phyloP scores from a whole-genome alignment of 371 early-diverging fungal genomes.

The Funneliformis caledonium region DNA sequence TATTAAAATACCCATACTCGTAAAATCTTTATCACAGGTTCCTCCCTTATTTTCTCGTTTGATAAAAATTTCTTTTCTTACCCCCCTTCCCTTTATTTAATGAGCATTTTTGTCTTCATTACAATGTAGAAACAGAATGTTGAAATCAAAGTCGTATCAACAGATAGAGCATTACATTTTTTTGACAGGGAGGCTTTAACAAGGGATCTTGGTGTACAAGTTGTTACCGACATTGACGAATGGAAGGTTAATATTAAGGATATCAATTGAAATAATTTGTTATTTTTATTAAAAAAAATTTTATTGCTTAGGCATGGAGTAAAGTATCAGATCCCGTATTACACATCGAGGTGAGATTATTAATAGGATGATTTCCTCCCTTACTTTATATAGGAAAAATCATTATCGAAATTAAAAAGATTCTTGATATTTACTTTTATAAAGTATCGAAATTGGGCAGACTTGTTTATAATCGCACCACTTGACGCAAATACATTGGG shows the following conservation, averaged over 20 bases:
- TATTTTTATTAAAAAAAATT: neutral
- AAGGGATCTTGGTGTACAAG: conserved; percentile 46
- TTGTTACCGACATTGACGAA: conserved; percentile 86
- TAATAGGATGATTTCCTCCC: neutral
- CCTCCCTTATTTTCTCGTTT: neutral
- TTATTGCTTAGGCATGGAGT: conserved; percentile 68
- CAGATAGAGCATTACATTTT: conserved; percentile 81
- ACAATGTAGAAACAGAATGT: conserved; percentile 48
- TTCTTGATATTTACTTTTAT: neutral
- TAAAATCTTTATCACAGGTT: conserved; percentile 56
- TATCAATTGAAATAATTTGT: neutral
- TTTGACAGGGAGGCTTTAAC: conserved; percentile 56
- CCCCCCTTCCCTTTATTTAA: conserved; percentile 30
- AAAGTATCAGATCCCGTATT: conserved; percentile 88
- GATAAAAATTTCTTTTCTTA: no score
- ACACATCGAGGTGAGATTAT: conserved; percentile 80
- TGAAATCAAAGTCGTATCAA: conserved; percentile 75
- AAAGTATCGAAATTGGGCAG: conserved; percentile 95
- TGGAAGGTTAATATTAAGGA: conserved; percentile 66
- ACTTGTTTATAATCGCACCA: conserved; percentile 87
- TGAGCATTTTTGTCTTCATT: neutral
- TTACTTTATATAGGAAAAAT: neutral
- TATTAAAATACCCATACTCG: conserved; percentile 82
- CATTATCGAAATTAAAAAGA: neutral
- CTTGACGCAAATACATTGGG: conserved; percentile 94